phyloP scores from a whole-genome alignment of 805 yeast genomes.

The Peterozyma xylosa region DNA sequence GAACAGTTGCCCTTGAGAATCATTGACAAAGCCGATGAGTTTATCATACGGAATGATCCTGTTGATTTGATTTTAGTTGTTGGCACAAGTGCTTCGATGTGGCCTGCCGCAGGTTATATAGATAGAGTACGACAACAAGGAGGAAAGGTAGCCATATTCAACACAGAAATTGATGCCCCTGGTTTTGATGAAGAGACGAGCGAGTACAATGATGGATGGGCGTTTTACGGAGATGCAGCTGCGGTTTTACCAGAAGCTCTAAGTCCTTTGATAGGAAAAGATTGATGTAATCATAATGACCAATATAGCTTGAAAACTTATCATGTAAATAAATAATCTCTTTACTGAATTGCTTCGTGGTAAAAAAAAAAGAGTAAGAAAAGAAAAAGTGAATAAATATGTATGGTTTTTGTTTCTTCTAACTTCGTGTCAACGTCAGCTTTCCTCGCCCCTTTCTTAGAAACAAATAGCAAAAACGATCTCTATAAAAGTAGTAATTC shows the following conservation, averaged over 20 bases:
- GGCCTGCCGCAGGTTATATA: conserved; percentile 92
- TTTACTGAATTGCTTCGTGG: neutral
- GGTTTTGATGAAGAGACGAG: conserved; percentile 25
- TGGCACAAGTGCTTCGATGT: conserved; percentile 79
- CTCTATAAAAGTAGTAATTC: too few species aligned
- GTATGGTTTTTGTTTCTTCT: neutral
- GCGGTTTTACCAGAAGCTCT: conserved; percentile 60
- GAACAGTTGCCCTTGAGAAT: conserved; percentile 65
- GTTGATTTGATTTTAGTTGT: conserved; percentile 75
- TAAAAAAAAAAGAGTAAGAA: neutral
- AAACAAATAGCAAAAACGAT: too few species aligned
- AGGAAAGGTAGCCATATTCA: conserved; percentile 80
- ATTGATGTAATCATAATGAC: neutral
- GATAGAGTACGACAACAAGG: conserved; percentile 67
- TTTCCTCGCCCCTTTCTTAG: too few species aligned
- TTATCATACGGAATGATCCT: conserved; percentile 39
- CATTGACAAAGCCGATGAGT: conserved; percentile 65
- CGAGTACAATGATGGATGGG: conserved; percentile 49
- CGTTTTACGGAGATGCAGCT: conserved; percentile 76
- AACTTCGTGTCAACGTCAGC: too few species aligned
- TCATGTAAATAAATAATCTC: neutral
- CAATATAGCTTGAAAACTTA: too few species aligned
- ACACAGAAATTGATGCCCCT: conserved; percentile 46
- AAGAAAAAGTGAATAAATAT: neutral
- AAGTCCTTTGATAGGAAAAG: conserved; percentile 30